Conservation (phyloP, 305 asterid genomes). For the Fraxinus latifolia region DNA sequence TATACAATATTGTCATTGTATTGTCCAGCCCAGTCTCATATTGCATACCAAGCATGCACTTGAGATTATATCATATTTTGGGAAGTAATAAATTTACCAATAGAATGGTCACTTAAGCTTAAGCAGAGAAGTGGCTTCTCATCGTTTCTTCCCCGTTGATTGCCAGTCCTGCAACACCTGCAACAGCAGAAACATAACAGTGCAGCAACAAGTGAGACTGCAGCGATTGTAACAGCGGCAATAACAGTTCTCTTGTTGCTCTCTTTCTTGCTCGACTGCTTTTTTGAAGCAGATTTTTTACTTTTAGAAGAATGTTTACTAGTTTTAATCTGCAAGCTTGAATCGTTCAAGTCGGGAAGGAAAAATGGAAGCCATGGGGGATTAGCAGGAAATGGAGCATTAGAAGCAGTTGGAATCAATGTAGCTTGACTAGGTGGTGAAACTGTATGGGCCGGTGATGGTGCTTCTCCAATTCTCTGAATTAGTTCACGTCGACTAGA, state of each 20-base stretch:
- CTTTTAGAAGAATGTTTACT: conserved; percentile 18
- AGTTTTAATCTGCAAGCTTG: conserved; percentile 28
- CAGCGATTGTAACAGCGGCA: conserved; percentile 38
- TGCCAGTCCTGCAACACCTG: conserved; percentile 29
- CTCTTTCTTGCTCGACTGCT: conserved; percentile 18
- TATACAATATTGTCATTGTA: background rate
- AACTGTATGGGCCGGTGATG: conserved; percentile 24
- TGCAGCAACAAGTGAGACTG: conserved; percentile 25
- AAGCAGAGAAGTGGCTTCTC: conserved; percentile 54
- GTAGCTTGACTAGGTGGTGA: conserved; percentile 25
- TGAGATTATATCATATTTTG: background rate
- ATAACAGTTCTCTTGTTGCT: conserved; percentile 20
- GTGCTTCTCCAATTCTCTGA: conserved; percentile 29
- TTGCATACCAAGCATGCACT: background rate
- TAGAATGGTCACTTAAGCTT: conserved; percentile 47
- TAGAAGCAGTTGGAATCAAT: conserved; percentile 18
- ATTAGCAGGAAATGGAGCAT: conserved; percentile 7
- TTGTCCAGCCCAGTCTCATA: background rate
- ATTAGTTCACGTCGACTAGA: conserved; percentile 33
- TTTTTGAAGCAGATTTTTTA: conserved; percentile 14
- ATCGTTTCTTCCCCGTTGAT: conserved; percentile 35
- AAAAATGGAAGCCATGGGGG: conserved; percentile 29
- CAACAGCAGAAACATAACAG: conserved; percentile 37
- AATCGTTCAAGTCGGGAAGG: conserved; percentile 16
- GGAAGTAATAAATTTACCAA: conserved; percentile 27